These are phyloP conservation scores for Macadamia integrifolia DNA, from an alignment of 164 flowering plant species.

Conservation along the genomic window DNA sequence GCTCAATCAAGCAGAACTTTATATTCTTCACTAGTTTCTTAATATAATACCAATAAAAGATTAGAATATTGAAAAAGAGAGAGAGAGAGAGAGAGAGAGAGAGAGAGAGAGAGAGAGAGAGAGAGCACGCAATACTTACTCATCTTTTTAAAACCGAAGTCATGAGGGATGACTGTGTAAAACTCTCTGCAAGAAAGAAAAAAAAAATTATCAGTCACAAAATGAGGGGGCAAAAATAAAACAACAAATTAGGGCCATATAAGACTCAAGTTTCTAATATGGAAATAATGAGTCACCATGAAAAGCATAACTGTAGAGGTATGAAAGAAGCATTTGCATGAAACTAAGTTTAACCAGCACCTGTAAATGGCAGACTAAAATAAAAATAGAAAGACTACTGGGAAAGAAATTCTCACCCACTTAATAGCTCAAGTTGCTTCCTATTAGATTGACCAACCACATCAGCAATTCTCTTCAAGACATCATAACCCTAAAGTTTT, in stretches of 20 bases:
- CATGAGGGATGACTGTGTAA: conserved; percentile 91
- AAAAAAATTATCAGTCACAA: conserved; percentile 1
- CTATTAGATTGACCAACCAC: conserved; percentile 52
- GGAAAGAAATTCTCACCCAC: conserved; percentile 51
- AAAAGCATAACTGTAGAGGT: not conserved
- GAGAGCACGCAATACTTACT: conserved; percentile 41
- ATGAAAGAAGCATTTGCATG: not conserved
- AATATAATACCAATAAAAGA: too few relatives aligned
- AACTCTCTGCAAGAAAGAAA: conserved; percentile 55
- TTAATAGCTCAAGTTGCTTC: conserved; percentile 59
- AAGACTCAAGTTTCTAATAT: not conserved
- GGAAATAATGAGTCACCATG: not conserved
- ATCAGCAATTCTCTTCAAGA: conserved; percentile 76
- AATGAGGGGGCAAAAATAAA: not conserved
- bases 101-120: conserved; percentile 9
- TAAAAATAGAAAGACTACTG: not conserved
- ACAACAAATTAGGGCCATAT: too few relatives aligned
- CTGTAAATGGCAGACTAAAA: conserved; percentile 1
- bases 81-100: conserved; percentile 9
- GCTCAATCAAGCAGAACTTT: not conserved
- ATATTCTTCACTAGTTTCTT: not conserved
- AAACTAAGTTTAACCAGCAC: not conserved
- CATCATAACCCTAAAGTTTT: conserved; percentile 66
- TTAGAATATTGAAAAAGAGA: not conserved
- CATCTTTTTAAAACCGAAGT: conserved; percentile 90